Conservation (phyloP, 2,329 filamentous ascomycete genomes). For the Diaporthe aspalathi region DNA sequence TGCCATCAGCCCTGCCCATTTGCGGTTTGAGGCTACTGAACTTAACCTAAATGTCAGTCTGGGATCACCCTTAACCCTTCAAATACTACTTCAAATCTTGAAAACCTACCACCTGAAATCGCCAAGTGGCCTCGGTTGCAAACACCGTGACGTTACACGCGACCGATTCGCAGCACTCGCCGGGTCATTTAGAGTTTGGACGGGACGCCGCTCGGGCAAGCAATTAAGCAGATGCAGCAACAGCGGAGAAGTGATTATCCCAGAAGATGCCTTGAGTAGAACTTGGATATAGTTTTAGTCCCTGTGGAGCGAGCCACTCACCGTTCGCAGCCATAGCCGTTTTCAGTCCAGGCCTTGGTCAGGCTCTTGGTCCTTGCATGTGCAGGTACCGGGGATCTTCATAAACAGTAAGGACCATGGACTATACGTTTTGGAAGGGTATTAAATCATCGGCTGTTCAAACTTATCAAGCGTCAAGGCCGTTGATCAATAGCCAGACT, state of each 20-base stretch:
- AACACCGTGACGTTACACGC: too few species aligned
- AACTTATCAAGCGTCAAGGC: accelerated
- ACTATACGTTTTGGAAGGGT: too few species aligned
- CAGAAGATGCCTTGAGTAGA: too few species aligned
- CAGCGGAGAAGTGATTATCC: neutral
- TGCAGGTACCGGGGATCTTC: neutral
- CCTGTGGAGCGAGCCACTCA: too few species aligned
- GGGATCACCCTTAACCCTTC: neutral
- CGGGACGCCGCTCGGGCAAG: neutral
- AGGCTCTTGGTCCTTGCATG: neutral
- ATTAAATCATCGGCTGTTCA: neutral
- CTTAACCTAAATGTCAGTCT: neutral
- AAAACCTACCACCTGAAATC: neutral
- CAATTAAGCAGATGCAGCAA: neutral
- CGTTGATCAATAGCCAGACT: too few species aligned
- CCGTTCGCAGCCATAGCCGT: neutral
- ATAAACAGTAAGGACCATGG: too few species aligned
- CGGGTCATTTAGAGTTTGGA: neutral
- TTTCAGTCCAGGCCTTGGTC: neutral
- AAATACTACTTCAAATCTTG: too few species aligned
- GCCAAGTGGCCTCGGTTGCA: neutral
- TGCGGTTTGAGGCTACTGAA: neutral
- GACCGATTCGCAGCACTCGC: neutral
- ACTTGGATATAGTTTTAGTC: too few species aligned
- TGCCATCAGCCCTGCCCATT: neutral